Base-by-base conservation (phyloP, 805 yeast genomes). In the Starmerella ratchasimensis region DNA sequence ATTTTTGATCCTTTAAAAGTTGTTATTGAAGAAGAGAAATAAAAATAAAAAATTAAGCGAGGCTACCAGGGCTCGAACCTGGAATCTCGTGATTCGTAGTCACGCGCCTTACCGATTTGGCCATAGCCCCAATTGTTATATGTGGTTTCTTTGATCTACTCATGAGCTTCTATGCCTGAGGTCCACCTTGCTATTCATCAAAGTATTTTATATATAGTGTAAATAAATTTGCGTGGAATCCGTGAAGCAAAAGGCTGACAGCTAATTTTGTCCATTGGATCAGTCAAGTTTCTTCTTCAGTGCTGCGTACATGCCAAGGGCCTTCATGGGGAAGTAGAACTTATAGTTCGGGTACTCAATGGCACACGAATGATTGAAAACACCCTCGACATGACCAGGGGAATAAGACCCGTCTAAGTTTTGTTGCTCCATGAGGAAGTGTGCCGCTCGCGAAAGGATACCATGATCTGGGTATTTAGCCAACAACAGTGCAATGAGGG, bases 261-360 rank as follows among this genome's bases (percentile, higher is more conserved):
- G 28, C 28, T 10, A 8, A 7, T 15, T n/a, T n/a, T n/a, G n/a
- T n/a, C n/a, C n/a, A n/a, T n/a, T n/a, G n/a, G n/a, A 3, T 28
- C 5, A 3, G 13, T 20, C 25, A 14, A 7, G 18, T 15, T 33
- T 11, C 13, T 28, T 17, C 27, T 15, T 29, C 19, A 19, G 20
- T 15, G 52, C 36, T 8, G 60, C 50, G 40, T 69, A 84, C 50
- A 88, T 63, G 1, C 97, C 97, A 30, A 90, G 62, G 0, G 98
- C 98, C 59, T 90, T 90, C 49, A 88, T 79, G 1, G 96, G 78
- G 58, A 90, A 90, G 41, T 83, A 62, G 52, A 77, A 88, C 60
- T 79, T 75, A 60, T 90, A 90, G 52, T 83, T 81, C 28, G 97
- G 97, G 56, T 90, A 90, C 58, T 90, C 97, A 53, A 90, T 90